Evolutionary conservation across 1,284 basidiomycete genomes (phyloP).

Genomic region (Cryptococcus sp.): DNA sequence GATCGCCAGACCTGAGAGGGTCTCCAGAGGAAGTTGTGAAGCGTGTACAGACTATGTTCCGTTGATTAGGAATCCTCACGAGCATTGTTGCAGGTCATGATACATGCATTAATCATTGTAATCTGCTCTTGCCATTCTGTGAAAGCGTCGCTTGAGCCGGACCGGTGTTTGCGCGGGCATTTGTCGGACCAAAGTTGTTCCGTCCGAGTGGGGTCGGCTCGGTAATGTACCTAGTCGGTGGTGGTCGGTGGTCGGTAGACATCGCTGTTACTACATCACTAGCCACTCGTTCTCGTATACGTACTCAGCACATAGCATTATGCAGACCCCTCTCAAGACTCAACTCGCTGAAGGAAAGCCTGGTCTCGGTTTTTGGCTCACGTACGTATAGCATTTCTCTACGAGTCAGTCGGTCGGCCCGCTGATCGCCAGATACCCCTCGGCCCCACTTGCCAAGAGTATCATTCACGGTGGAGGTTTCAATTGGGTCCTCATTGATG

Average conservation of each 20-base stretch:
- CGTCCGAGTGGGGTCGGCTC: too few species aligned
- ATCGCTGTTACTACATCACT: too few species aligned
- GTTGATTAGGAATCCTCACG: conserved; percentile 10
- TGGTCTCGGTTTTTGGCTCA: conserved; percentile 70
- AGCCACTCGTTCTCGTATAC: too few species aligned
- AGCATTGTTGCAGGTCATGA: too few species aligned
- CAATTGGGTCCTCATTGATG: conserved; percentile 34
- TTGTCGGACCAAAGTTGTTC: too few species aligned
- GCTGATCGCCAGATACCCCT: conserved; percentile 19
- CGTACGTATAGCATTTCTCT: conserved; percentile 29
- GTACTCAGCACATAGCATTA: neutral
- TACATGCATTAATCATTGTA: too few species aligned
- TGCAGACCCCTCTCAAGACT: conserved; percentile 44
- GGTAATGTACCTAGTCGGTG: too few species aligned
- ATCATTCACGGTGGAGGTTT: conserved; percentile 32
- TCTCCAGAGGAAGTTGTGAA: conserved; percentile 34
- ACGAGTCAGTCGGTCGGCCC: neutral
- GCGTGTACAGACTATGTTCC: conserved; percentile 35
- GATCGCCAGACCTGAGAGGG: conserved; percentile 27
- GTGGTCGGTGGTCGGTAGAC: too few species aligned
- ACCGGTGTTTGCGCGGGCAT: too few species aligned
- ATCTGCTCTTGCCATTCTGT: too few species aligned
- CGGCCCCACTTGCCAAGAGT: conserved; percentile 24
- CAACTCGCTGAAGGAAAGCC: conserved; percentile 54
- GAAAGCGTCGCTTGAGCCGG: too few species aligned